phyloP scores from a whole-genome alignment of 352 stramenopile genomes.

The Pythium dissotocum region DNA sequence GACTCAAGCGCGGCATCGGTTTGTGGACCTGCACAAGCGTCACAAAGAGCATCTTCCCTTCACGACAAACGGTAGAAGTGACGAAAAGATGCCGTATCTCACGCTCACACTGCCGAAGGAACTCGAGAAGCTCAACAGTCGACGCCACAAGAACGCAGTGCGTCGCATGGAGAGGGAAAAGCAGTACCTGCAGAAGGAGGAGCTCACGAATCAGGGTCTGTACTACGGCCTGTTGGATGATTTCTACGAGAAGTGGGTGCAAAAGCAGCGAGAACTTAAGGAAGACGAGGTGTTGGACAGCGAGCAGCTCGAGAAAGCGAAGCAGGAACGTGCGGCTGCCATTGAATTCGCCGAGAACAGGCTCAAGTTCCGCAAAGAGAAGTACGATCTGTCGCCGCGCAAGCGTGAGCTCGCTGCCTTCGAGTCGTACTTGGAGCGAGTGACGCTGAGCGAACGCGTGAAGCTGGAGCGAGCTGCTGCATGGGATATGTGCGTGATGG shows the following conservation, averaged over 20 bases:
- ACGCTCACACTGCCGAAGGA: conserved; percentile 37
- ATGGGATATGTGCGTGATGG: conserved; percentile 25
- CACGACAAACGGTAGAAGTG: conserved; percentile 70
- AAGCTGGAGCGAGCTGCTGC: conserved; percentile 39
- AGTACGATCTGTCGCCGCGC: conserved; percentile 50
- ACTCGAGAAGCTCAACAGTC: conserved; percentile 40
- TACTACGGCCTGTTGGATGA: conserved; percentile 67
- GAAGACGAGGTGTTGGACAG: conserved; percentile 34
- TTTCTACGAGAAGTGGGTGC: conserved; percentile 66
- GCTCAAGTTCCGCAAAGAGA: conserved; percentile 53
- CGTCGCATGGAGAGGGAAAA: conserved; percentile 44
- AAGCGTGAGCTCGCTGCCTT: conserved; percentile 44
- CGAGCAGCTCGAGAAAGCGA: conserved; percentile 29
- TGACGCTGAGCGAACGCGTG: conserved; percentile 51
- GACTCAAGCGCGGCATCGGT: conserved; percentile 54
- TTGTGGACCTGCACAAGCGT: conserved; percentile 46
- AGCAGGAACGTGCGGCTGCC: conserved; percentile 41
- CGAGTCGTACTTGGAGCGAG: conserved; percentile 53
- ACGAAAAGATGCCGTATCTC: conserved; percentile 59
- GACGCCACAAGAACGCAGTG: conserved; percentile 38
- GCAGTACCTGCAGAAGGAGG: conserved; percentile 43
- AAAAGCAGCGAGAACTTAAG: conserved; percentile 38
- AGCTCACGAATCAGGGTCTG: conserved; percentile 47
- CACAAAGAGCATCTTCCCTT: conserved; percentile 41
- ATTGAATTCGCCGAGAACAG: conserved; percentile 42